Base-by-base conservation (phyloP, 768 basidiomycete species). In the Pleurotus platypus region DNA sequence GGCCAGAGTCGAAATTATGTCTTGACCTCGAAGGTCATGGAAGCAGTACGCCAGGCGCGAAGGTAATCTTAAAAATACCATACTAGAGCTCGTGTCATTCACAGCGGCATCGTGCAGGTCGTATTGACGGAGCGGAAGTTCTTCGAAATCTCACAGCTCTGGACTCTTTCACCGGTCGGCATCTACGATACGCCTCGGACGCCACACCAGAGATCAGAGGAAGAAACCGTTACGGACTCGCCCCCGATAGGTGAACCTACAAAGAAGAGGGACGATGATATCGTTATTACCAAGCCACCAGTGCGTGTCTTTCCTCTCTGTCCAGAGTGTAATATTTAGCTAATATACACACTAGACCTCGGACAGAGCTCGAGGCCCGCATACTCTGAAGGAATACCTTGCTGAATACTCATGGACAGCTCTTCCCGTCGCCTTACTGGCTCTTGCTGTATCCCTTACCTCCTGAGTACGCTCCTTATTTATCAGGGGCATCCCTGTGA, bases 21-120 rank as follows among this genome's bases (percentile, higher is more conserved):
- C 38, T 54, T 22, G 51, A 54, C 22, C 51, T 54, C 24, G 51
- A 54, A 24, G 39, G 39, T 40, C 37, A 54, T 4, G 51, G 51
- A 16, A 42, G 38, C 18, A 39, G 42, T 26, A 18, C n/a, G 11
- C 51, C 51, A 8, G 51, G 51, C 27, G 51, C 51, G 24, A 54
- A 54, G 20, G 51, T 54, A n/a, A 6, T 37, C 15, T 9, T 39
- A n/a, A 6, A 5, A 9, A 11, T n/a, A 24, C 9, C 12, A 11
- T 35, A 35, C 30, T 35, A 11, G 30, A 35, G 35, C 16, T 11
- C 1, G 18, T 16, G 24, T 13, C 2, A n/a, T 54, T 35, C 27
- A 35, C 30, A 9, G 18, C 24, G 49, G 27, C 22, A 42, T 7
- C 24, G 38, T 11, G 7, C 30, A 54, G 51, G 18, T 54, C 18